Evolutionary conservation across 768 basidiomycete genomes (phyloP), one percentile per base, ranked within the genome.

Genomic region (Xerocomellus chrysenteron): DNA sequence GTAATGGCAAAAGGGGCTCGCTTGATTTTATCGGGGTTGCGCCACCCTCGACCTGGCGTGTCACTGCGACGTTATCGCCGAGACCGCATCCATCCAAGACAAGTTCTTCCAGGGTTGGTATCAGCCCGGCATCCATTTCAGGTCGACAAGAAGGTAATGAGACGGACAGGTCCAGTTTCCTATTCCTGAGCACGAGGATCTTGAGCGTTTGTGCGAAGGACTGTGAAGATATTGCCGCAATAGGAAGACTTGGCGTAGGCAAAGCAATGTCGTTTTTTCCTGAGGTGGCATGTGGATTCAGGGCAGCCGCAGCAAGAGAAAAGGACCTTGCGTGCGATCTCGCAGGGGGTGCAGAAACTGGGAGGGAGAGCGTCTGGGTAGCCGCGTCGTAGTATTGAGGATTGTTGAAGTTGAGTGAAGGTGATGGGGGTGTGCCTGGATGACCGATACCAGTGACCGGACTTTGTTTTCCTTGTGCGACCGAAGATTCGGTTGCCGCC

Each of bases 51-150:
- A 67, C 62, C 13, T 58, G 65, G 55, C 73, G 75, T 14, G 77
- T 68, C 14, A 87, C 78, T 1, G 80, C 56, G n/a, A 91, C 78
- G 2, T 68, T 62, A 64, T 92, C 87, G 16, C 77, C 65, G 8
- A 94, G 74, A 55, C 82, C 82, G 64, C 92, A 94, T 6, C 86
- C 87, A 65, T 89, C 87, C 40, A 93, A 69, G 60, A 76, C 76
- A 11, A 94, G 80, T 64, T 92, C 92, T 67, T 92, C 90, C 33
- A 94, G 72, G 35, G 69, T 73, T 0, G 89, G 89, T 32, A 94
- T 72, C 47, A 84, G 73, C 0, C 73, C 74, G n/a, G 52, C 71
- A 48, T 47, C 70, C 65, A n/a, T 54, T 14, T 66, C 68, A 8
- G 71, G 69, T 0, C 65, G 50, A 7, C 67, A 47, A 16, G 61